Conservation (phyloP, 2,329 filamentous ascomycete genomes). For the Emmonsiellopsis sp. region DNA sequence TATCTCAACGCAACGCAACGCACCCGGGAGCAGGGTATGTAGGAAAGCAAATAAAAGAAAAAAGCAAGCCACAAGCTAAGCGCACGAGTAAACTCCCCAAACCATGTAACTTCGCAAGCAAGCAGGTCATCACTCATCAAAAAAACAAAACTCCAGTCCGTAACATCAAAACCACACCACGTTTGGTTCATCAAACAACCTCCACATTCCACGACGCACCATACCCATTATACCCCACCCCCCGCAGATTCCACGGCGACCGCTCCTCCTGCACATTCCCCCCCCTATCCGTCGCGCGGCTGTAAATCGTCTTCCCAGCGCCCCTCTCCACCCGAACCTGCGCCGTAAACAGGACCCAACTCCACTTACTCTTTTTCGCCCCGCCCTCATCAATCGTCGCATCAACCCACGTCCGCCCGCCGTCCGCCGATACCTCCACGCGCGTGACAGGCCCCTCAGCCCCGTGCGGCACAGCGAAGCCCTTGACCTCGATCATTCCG, state of each 20-base stretch:
- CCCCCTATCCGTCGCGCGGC: slow-evolving; percentile 44
- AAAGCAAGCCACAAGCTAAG: too few relatives aligned
- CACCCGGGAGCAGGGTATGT: too few relatives aligned
- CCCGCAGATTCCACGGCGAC: slow-evolving; percentile 49
- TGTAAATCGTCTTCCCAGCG: slow-evolving; percentile 37
- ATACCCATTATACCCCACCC: slow-evolving; percentile 52
- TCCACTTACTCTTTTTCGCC: slow-evolving; percentile 37
- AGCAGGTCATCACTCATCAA: background rate
- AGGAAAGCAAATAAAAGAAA: too few relatives aligned
- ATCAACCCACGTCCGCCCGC: slow-evolving; percentile 41
- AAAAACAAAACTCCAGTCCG: background rate
- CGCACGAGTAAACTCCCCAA: too few relatives aligned
- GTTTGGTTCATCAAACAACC: background rate
- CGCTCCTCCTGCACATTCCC: slow-evolving; percentile 43
- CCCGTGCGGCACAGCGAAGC: slow-evolving; percentile 48
- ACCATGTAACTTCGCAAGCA: too few relatives aligned
- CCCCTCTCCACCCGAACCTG: slow-evolving; percentile 31
- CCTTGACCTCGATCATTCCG: slow-evolving; percentile 40
- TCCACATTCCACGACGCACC: slow-evolving; percentile 42
- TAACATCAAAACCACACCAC: background rate
- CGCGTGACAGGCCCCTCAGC: slow-evolving; percentile 42
- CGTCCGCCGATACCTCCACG: slow-evolving; percentile 46
- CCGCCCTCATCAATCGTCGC: slow-evolving; percentile 30
- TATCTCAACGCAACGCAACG: too few relatives aligned
- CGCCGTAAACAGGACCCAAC: slow-evolving; percentile 48